Evolutionary conservation across 495 filamentous ascomycete genomes (phyloP), one percentile per base, ranked within the genome.

Genomic region (Hypoxylon intermedium): DNA sequence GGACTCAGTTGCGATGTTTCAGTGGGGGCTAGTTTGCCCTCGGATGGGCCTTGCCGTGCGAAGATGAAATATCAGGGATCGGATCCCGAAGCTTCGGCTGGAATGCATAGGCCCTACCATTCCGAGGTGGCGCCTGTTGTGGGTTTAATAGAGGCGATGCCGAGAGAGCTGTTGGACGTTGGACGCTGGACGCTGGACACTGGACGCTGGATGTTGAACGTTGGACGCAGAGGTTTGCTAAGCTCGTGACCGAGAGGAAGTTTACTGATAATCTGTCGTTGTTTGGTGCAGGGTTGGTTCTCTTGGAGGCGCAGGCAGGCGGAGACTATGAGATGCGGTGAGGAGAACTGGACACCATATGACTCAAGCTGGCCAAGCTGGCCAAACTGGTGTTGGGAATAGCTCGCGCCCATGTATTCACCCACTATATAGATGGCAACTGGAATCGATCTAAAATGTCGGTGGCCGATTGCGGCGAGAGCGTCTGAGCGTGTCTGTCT

Each of bases 291-390:
- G 46, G 46, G 34, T 43, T 51, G 52, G 38, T 55, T 59, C 19
- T 53, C 40, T 52, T 52, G 21, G 45, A 43, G 49, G 40, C 42
- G 54, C 49, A 55, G 55, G 37, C 38, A 56, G 40, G 51, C 62
- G 62, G 55, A 52, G 51, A 60, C 56, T 44, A n/a, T n/a, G 46
- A 53, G 52, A 60, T 65, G 56, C 56, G 62, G 56, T 60, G 62
- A 65, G 53, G 48, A 56, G 38, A 28, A 52, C 20, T 56, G 45
- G 56, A 48, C 51, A 49, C 57, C 56, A 65, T 55, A 65, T 65
- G 62, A 65, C 62, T 56, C 51, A 60, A 48, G 36, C 26, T 53
- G 46, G 46, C 41, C 51, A 60, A 48, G 36, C 26, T 53, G 46
- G 46, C 41, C 51, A 60, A 48, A 30, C 26, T 53, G 46, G 46